phyloP scores from a whole-genome alignment of 2,329 filamentous ascomycete genomes.

The Simplicillium sp. region DNA sequence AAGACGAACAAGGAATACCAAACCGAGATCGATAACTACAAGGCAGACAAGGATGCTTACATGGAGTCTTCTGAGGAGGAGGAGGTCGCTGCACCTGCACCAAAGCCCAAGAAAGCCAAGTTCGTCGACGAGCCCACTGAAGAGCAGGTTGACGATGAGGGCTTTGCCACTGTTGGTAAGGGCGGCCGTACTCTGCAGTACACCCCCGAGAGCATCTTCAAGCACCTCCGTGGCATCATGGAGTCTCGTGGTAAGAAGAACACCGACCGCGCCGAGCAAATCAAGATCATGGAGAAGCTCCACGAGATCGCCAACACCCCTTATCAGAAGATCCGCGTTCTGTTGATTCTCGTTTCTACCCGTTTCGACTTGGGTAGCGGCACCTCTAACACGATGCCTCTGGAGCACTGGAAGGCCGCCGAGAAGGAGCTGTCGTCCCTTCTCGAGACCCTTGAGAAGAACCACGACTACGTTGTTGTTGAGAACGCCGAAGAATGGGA shows the following conservation, averaged over 20 bases:
- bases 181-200: slow-evolving; percentile 84
- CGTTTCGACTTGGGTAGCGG: slow-evolving; percentile 87
- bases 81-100: slow-evolving; percentile 36
- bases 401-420: slow-evolving; percentile 95
- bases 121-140: slow-evolving; percentile 34
- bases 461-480: slow-evolving; percentile 73
- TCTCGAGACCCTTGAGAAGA: slow-evolving; percentile 68
- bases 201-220: slow-evolving; percentile 95
- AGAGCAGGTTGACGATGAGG: slow-evolving; percentile 65
- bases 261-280: slow-evolving; percentile 90
- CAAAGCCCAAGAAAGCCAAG: slow-evolving; percentile 34
- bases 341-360: slow-evolving; percentile 84
- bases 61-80: slow-evolving; percentile 80
- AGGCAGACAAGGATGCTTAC: slow-evolving; percentile 74
- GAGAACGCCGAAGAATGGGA: slow-evolving; percentile 98
- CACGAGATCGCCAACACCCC: slow-evolving; percentile 80
- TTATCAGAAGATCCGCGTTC: slow-evolving; percentile 89
- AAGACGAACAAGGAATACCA: slow-evolving; percentile 97
- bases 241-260: slow-evolving; percentile 99
- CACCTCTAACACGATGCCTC: slow-evolving; percentile 70
- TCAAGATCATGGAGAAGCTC: slow-evolving; percentile 94
- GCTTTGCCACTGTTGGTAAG: slow-evolving; percentile 81
- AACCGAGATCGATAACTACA: slow-evolving; percentile 77
- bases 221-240: slow-evolving; percentile 86
- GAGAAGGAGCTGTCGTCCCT: slow-evolving; percentile 77